A percentile compares a stretch with the other conserved stretches of the same genome.
Evolutionary conservation across 306 rosid species (phyloP).

Genomic region (Hippophae tibetana): DNA sequence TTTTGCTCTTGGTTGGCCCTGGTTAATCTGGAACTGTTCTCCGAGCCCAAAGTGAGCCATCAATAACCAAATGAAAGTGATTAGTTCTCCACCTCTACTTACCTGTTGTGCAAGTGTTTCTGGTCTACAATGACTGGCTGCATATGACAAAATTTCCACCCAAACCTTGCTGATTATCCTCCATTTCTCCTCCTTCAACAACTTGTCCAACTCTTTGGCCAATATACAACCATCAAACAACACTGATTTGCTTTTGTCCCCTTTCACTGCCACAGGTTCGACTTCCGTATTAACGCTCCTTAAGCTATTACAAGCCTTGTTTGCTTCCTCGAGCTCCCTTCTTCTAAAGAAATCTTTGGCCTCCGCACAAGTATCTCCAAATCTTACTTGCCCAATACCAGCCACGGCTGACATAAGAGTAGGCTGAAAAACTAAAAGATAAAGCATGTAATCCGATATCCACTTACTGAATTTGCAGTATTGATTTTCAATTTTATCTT

Average conservation of each 20-base stretch:
- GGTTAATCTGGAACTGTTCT: slow-evolving; percentile 15
- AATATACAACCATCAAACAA: slow-evolving; percentile 17
- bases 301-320: neutral
- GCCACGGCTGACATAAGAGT: slow-evolving; percentile 23
- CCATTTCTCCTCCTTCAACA: slow-evolving; percentile 3
- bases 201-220: neutral
- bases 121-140: slow-evolving; percentile 15
- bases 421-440: slow-evolving; percentile 31
- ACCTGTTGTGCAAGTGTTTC: slow-evolving; percentile 10
- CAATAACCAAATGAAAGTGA: slow-evolving; percentile 21
- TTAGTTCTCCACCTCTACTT: slow-evolving; percentile 22
- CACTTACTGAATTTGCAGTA: slow-evolving; percentile 9
- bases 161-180: slow-evolving; percentile 6
- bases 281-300: slow-evolving; percentile 2
- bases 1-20: neutral
- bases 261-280: slow-evolving; percentile 8
- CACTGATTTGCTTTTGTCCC: slow-evolving; percentile 18
- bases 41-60: slow-evolving; percentile 25
- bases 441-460: slow-evolving; percentile 35
- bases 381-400: slow-evolving; percentile 25
- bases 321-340: neutral
- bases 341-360: slow-evolving; percentile 25
- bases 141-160: slow-evolving; percentile 22
- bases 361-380: slow-evolving; percentile 25
- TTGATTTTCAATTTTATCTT: neutral